phyloP scores from a whole-genome alignment of 371 early-diverging fungal genomes.

The Capniomyces stellatus region DNA sequence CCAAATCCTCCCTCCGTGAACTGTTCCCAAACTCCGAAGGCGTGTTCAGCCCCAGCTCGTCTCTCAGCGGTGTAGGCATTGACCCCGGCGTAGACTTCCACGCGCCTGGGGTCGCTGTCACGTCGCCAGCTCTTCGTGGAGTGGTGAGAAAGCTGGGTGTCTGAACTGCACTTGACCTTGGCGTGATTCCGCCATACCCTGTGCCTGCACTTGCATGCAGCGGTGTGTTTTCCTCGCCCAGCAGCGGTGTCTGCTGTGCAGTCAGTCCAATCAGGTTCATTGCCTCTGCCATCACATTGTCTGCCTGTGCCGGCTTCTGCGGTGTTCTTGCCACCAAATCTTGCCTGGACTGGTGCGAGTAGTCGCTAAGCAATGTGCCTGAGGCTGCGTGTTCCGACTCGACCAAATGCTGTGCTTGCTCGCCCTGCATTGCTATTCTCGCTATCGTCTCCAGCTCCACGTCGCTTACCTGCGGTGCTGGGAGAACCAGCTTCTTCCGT shows the following conservation, averaged over 20 bases:
- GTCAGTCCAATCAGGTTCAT: constrained; percentile 60
- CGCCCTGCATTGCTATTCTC: constrained; percentile 70
- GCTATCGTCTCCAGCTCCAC: constrained; percentile 79
- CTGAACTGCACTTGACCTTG: constrained; percentile 30
- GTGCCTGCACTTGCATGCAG: constrained; percentile 27
- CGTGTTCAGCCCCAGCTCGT: constrained; percentile 46
- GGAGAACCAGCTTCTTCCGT: constrained; percentile 61
- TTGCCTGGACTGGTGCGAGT: constrained; percentile 36
- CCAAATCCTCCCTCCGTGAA: not conserved
- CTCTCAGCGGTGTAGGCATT: constrained; percentile 26
- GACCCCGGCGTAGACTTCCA: constrained; percentile 14
- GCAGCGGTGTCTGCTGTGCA: constrained; percentile 67
- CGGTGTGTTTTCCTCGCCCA: constrained; percentile 53
- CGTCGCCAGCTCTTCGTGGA: constrained; percentile 38
- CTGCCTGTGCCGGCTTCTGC: constrained; percentile 45
- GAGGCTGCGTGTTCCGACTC: constrained; percentile 35
- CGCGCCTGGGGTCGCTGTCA: constrained; percentile 7
- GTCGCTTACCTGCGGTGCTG: constrained; percentile 82
- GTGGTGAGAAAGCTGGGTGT: constrained; percentile 77
- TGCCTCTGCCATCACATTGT: constrained; percentile 63
- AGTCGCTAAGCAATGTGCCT: constrained; percentile 46
- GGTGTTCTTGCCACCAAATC: constrained; percentile 37
- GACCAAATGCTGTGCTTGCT: constrained; percentile 51
- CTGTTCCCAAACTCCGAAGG: constrained; percentile 13
- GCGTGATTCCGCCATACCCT: constrained; percentile 51